These are phyloP conservation scores for Sutorius eximius DNA, from an alignment of 1,284 basidiomycete genomes.

Conservation along the genomic window DNA sequence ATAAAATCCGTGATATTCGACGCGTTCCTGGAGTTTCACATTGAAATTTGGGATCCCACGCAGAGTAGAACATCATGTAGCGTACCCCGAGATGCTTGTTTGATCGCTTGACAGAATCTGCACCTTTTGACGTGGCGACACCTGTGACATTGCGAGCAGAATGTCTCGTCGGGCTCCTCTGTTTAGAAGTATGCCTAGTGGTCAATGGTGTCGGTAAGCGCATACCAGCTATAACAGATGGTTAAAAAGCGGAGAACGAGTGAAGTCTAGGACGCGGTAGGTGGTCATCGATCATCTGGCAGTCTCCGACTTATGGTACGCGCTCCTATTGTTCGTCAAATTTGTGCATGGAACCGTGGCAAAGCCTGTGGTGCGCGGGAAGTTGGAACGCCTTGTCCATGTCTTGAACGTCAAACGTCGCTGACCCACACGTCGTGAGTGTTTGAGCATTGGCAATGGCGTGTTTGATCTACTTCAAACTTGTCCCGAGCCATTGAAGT, in stretches of 20 bases:
- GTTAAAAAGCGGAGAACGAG: background rate
- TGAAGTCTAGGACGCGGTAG: background rate
- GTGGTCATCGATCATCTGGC: background rate
- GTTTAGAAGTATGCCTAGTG: conserved; percentile 6
- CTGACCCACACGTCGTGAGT: background rate
- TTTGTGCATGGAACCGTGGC: conserved; percentile 1
- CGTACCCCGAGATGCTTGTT: conserved; percentile 5
- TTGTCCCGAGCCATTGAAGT: background rate
- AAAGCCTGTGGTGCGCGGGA: background rate
- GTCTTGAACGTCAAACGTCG: background rate
- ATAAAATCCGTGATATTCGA: conserved; percentile 9
- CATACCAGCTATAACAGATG: conserved; percentile 8
- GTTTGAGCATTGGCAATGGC: background rate
- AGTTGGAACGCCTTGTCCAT: conserved; percentile 15
- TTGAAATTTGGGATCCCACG: background rate
- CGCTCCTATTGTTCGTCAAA: conserved; percentile 24
- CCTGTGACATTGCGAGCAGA: conserved; percentile 4
- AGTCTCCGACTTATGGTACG: background rate
- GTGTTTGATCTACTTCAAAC: background rate
- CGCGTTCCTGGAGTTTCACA: conserved; percentile 13
- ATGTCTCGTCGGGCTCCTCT: conserved; percentile 7
- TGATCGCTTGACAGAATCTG: background rate
- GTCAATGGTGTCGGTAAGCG: conserved; percentile 12
- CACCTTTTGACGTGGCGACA: background rate
- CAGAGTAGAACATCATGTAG: background rate